Conservation (phyloP, 176 grass and related monocot species). For the Hordeum vulgare region DNA sequence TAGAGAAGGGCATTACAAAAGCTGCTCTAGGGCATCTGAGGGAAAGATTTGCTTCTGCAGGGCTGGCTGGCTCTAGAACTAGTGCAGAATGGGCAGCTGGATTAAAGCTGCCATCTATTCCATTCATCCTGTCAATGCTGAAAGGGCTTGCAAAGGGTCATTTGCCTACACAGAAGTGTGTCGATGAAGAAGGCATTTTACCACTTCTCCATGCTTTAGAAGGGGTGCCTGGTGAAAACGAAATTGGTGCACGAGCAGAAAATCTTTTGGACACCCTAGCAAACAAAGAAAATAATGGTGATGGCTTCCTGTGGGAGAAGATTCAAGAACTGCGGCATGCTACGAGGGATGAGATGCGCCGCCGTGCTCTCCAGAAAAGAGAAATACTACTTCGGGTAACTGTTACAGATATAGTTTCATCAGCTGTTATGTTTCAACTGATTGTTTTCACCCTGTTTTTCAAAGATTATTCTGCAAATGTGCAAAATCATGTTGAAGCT, state of each 20-base stretch:
- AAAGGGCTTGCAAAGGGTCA: slow-evolving; percentile 90
- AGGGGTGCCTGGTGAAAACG: slow-evolving; percentile 86
- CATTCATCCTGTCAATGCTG: slow-evolving; percentile 85
- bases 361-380: slow-evolving; percentile 80
- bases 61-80: slow-evolving; percentile 55
- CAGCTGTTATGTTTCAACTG: slow-evolving; percentile 9
- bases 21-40: slow-evolving; percentile 68
- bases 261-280: slow-evolving; percentile 95
- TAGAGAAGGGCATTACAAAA: slow-evolving; percentile 73
- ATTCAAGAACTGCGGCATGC: slow-evolving; percentile 80
- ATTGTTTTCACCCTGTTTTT: neutral
- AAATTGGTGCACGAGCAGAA: slow-evolving; percentile 93
- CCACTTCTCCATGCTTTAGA: slow-evolving; percentile 92
- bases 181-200: slow-evolving; percentile 81
- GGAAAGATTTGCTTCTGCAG: slow-evolving; percentile 63
- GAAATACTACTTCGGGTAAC: slow-evolving; percentile 79
- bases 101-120: slow-evolving; percentile 83
- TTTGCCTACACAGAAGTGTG: slow-evolving; percentile 83
- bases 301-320: slow-evolving; percentile 79
- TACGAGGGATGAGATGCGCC: slow-evolving; percentile 87
- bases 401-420: slow-evolving; percentile 2
- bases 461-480: slow-evolving; percentile 6
- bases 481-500: neutral
- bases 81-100: slow-evolving; percentile 69
- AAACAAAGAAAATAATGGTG: slow-evolving; percentile 90